Base-by-base conservation (phyloP, 2,329 filamentous ascomycete species). In the Alternaria triticina region DNA sequence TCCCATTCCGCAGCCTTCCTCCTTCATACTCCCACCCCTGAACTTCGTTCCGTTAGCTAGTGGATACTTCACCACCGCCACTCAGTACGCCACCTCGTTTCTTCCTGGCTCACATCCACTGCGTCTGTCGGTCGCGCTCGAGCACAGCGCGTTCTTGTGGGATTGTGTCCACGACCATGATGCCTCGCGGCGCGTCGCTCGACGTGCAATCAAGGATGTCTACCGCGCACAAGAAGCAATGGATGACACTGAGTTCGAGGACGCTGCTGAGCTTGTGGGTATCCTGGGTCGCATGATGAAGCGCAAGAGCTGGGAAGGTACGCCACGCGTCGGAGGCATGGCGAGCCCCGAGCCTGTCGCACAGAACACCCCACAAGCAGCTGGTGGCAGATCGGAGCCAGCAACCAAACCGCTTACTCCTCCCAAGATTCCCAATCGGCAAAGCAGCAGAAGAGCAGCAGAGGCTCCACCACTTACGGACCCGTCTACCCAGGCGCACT, bases 231-330 rank as follows among this genome's bases (percentile, higher is more conserved):
- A 91, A 57, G 94, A 97, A 79, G 93, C 92, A 20, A 95, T 98
- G 89, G 93, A 96, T 62, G 94, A 98, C 74, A 93, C 96, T 70
- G 96, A 96, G 84, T 99, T 97, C 77, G 89, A 91, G 68, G 96
- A 98, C 78, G 93, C 94, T 0, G 94, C 93, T 61, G 91, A 95
- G 73, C 86, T 97, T 12, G 94, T 98, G 9, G 91, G 91, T 1
- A 90, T 96, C 0, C 80, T 98, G 1, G 93, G 93, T 7, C 92
- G 90, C 74, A 96, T 97, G 90, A 93, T 94, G 86, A 94, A 91
- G 81, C 87, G 93, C 2, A 74, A 81, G 68, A 76, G 77, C 52
- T 80, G 74, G 70, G 79, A 80, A 66, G 75, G 74, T 4, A 79
- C 77, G 20, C 78, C 77, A 28, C 74, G 72, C 10, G 73, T 80